Evolutionary conservation across 176 grass and related monocot genomes (phyloP).

Genomic region (Alopecurus myosuroides): DNA sequence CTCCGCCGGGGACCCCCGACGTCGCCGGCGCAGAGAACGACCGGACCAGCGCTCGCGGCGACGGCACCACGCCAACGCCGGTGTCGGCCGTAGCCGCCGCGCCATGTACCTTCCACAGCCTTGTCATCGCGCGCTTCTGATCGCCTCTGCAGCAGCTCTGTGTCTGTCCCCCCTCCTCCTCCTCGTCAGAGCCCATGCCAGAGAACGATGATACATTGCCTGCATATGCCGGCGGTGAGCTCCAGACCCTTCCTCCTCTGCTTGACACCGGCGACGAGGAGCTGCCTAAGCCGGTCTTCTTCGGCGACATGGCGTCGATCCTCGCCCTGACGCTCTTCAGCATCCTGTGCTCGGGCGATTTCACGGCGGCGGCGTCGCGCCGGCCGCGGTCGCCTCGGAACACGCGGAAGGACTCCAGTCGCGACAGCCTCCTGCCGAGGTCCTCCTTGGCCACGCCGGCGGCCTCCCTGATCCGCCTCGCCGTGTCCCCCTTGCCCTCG

Average conservation of each 20-base stretch:
- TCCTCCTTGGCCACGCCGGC: constrained; percentile 25
- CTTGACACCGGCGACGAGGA: constrained; percentile 4
- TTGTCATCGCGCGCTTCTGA: background rate
- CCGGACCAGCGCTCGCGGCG: constrained; percentile 37
- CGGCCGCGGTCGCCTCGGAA: constrained; percentile 20
- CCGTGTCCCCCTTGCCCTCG: constrained; percentile 25
- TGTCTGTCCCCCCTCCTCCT: background rate
- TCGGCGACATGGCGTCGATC: background rate
- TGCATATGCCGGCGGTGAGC: constrained; percentile 28
- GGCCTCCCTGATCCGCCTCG: constrained; percentile 53
- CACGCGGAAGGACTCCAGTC: constrained; percentile 50
- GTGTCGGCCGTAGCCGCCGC: background rate
- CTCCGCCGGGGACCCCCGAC: background rate
- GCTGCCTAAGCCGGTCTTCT: background rate
- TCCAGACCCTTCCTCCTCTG: constrained; percentile 34
- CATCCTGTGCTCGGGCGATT: constrained; percentile 35
- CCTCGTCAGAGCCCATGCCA: background rate
- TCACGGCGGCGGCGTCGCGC: constrained; percentile 15
- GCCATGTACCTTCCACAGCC: background rate
- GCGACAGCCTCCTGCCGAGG: constrained; percentile 29
- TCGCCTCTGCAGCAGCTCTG: background rate
- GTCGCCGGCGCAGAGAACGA: constrained; percentile 67
- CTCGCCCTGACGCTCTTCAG: constrained; percentile 29
- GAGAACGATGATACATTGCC: constrained; percentile 1
- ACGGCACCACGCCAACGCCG: background rate